Evolutionary conservation across 2,329 filamentous ascomycete species (phyloP).

Genomic region (Sporothrix euskadiensis): DNA sequence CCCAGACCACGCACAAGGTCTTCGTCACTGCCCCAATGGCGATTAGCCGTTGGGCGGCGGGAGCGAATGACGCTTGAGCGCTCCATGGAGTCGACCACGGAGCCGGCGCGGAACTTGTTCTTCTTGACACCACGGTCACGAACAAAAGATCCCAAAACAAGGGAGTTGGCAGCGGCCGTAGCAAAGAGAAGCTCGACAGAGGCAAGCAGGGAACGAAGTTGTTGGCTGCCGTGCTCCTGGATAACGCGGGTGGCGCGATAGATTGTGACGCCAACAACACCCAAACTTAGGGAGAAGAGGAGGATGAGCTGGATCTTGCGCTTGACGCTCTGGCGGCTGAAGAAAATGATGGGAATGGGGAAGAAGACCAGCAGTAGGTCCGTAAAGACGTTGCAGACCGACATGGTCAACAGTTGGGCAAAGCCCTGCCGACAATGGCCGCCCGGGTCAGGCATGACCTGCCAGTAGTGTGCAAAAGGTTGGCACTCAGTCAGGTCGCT

Average conservation of each 20-base stretch:
- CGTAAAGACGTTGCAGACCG: conserved; percentile 82
- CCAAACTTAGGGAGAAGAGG: conserved; percentile 81
- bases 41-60: conserved; percentile 55
- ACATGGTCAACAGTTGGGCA: conserved; percentile 85
- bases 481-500: conserved; percentile 82
- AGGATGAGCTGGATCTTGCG: conserved; percentile 77
- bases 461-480: conserved; percentile 74
- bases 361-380: conserved; percentile 86
- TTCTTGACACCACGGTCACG: conserved; percentile 90
- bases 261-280: conserved; percentile 75
- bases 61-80: conserved; percentile 42
- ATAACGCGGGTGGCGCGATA: conserved; percentile 83
- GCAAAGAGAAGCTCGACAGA: conserved; percentile 90
- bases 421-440: conserved; percentile 83
- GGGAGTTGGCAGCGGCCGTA: conserved; percentile 79
- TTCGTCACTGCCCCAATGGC: conserved; percentile 85
- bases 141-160: conserved; percentile 90
- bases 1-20: conserved; percentile 82
- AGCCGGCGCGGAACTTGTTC: conserved; percentile 71
- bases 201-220: conserved; percentile 83
- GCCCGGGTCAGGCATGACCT: conserved; percentile 82
- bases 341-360: conserved; percentile 83
- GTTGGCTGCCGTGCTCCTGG: conserved; percentile 68
- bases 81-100: conserved; percentile 64
- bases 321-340: conserved; percentile 72